A percentile compares a stretch with the other conserved stretches of the same genome.
Evolutionary conservation across 2,329 filamentous ascomycete species (phyloP).

Genomic region (Penicillium sp.): DNA sequence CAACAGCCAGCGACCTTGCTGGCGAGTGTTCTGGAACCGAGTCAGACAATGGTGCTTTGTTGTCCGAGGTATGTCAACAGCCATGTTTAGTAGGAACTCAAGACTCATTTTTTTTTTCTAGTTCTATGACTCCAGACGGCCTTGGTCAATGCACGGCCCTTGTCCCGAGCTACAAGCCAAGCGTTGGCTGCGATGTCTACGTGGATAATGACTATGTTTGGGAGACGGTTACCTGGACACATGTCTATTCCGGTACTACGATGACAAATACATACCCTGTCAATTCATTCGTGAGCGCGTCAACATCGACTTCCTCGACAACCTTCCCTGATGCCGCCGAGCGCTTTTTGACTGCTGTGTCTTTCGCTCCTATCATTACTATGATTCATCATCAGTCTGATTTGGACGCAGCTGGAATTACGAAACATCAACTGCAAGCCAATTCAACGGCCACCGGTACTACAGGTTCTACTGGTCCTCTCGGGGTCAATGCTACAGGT

Average conservation of each 20-base stretch:
- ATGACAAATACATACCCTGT: neutral
- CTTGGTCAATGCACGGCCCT: neutral
- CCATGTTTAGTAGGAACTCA: neutral
- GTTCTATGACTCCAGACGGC: neutral
- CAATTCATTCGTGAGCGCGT: neutral
- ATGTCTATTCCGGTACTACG: neutral
- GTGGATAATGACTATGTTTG: neutral
- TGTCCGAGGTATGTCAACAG: neutral
- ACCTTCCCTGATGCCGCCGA: neutral
- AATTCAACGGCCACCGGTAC: neutral
- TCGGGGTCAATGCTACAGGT: neutral
- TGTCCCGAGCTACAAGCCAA: neutral
- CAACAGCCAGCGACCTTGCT: neutral
- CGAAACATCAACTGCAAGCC: neutral
- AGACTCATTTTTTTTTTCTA: neutral
- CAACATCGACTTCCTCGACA: neutral
- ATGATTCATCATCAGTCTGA: slow-evolving; percentile 12
- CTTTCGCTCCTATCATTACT: slow-evolving; percentile 1
- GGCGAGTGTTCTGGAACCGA: neutral
- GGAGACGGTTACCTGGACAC: neutral
- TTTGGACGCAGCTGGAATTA: neutral
- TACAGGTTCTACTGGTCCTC: neutral
- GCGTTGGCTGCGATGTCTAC: neutral
- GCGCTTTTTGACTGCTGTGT: neutral
- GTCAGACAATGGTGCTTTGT: neutral